Conservation (phyloP, 805 yeast species). For the Metschnikowia lachancei region DNA sequence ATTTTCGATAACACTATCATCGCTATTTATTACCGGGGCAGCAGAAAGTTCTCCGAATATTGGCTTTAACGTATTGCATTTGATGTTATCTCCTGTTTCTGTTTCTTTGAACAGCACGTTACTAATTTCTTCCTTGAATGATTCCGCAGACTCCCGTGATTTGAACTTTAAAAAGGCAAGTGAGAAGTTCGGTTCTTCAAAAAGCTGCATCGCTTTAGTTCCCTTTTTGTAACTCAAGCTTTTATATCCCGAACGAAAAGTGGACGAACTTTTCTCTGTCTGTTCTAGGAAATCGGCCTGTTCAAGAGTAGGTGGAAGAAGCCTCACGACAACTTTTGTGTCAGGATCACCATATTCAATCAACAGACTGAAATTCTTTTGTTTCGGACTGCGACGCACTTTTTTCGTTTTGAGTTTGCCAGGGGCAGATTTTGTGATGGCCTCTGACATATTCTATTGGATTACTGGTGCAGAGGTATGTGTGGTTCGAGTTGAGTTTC, state of each 20-base stretch:
- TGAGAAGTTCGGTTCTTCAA: conserved; percentile 22
- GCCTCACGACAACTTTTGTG: conserved; percentile 16
- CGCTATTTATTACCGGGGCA: conserved; percentile 24
- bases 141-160: conserved; percentile 7
- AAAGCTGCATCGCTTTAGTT: conserved; percentile 15
- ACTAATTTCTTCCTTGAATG: conserved; percentile 13
- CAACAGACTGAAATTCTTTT: not conserved
- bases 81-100: conserved; percentile 25
- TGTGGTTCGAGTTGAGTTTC: not conserved
- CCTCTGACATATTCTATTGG: not conserved
- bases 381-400: conserved; percentile 2
- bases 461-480: not conserved
- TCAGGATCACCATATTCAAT: conserved; percentile 19
- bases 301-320: conserved; percentile 26
- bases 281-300: conserved; percentile 20
- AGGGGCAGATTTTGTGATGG: not conserved
- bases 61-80: conserved; percentile 15
- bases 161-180: conserved; percentile 20
- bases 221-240: conserved; percentile 21
- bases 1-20: not conserved
- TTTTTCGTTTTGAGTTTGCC: not conserved
- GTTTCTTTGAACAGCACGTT: conserved; percentile 27
- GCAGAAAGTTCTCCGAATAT: conserved; percentile 14
- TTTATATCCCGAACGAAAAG: not conserved
- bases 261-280: conserved; percentile 17